Base-by-base conservation (phyloP, 768 basidiomycete species). In the Suillus tomentosus region DNA sequence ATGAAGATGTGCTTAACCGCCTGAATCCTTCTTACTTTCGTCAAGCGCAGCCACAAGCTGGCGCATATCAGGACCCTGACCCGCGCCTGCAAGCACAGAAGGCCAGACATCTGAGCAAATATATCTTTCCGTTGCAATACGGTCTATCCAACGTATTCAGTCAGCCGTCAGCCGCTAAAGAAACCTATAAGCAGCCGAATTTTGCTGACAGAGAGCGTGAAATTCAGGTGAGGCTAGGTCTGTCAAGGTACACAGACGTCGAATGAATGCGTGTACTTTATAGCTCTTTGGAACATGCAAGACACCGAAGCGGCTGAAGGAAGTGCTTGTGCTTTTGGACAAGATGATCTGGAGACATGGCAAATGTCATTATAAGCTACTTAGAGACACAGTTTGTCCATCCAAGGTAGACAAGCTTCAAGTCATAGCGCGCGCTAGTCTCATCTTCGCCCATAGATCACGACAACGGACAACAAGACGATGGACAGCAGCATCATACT, bases 101-200 rank as follows among this genome's bases (percentile, higher is more conserved):
- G 45, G 82, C 84, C 0, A 82, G 90, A 47, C 87, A 87, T 66
- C 76, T 94, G 1, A 82, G 90, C 40, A 95, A 95, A 77, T 90
- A 94, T 69, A 79, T 99, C 2, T 96, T 99, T 70, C 88, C 95
- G 10, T 81, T 88, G 47, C 91, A 95, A 68, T 94, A 88, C 69
- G 83, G 84, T 0, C 71, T 97, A 1, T 71, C 80, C 5, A 90
- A 79, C 67, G 81, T 88, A 2, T 95, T 95, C 65, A 58, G 65
- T 5, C 45, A 60, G 14, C 62, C 70, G 53, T 65, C 65, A 55
- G 70, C 62, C 27, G 66, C 65, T 19, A 74, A 70, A 50, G 69
- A 75, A 51, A 65, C 70, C 0, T 77, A 77, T 50, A 74, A 75
- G 36, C 78, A 82, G 64, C 79, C 81, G 3, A 81, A 89, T 69